Evolutionary conservation across 2,329 filamentous ascomycete species (phyloP), one percentile per base, ranked within the genome.

Genomic region (Paecilomyces sp.): DNA sequence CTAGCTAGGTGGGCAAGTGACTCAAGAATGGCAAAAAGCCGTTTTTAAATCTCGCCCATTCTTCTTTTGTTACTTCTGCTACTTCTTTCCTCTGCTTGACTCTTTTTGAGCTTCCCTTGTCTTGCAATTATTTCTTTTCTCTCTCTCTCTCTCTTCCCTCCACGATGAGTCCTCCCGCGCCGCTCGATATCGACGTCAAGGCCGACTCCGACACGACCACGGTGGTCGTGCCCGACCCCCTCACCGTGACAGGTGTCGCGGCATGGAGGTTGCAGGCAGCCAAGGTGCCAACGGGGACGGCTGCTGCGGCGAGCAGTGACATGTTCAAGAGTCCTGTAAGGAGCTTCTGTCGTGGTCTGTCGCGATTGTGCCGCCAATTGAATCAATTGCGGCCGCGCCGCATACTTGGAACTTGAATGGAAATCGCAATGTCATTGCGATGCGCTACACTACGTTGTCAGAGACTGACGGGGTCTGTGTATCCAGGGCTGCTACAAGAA

Each of bases 241-340:
- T 91, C 68, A 87, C 85, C 52, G 74, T 91, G 70, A 83, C 87
- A 66, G 85, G 85, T 62, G 85, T 96, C 59, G 74, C 83, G 58
- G 85, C 84, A 47, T 82, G 88, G 65, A 84, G 93, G 55, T 83
- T 82, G 62, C 90, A 88, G n/a, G 88, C 41, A 6, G 41, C 88
- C 2, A 86, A 85, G 68, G 80, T 94, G 47, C 81, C 89, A 63
- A 90, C 87, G 18, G 89, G 89, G 41, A 84, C 91, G 54, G 93
- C 92, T 33, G 90, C 91, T 9, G 82, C 84, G 56, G 88, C 89
- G 2, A 87, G 88, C 74, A 90, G 90, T 73, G 88, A 92, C 67
- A 86, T 89, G 80, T 97, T 95, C 77, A 94, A 94, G 76, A 86
- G 86, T 57, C 82, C 85, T 58, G 87, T 90, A 74, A 67, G 83